Evolutionary conservation across 1,284 basidiomycete genomes (phyloP).

Genomic region (Trichosporon coremiiforme): DNA sequence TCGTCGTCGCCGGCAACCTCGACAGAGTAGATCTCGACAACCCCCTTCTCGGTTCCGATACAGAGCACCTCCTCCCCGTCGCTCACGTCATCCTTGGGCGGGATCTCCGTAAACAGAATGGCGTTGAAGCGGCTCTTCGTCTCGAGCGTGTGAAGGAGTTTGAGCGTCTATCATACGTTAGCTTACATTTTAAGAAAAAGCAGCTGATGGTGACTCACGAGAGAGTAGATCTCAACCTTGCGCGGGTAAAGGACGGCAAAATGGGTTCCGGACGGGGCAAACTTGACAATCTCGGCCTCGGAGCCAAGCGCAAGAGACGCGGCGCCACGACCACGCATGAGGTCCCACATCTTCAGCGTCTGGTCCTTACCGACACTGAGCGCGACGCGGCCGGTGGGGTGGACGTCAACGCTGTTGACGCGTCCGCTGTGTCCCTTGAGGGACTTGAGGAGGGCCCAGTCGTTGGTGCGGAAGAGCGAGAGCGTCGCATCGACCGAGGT

Average conservation of each 20-base stretch:
- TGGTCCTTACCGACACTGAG: constrained; percentile 87
- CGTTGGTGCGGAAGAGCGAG: constrained; percentile 84
- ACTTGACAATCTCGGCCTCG: constrained; percentile 84
- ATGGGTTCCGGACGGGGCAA: constrained; percentile 72
- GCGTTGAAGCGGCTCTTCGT: constrained; percentile 80
- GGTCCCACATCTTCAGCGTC: constrained; percentile 95
- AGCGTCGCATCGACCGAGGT: constrained; percentile 88
- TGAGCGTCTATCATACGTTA: constrained; percentile 64
- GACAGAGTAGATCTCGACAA: constrained; percentile 69
- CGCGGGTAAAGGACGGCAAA: constrained; percentile 77
- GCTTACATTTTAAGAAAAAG: background rate
- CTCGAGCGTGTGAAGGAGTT: constrained; percentile 67
- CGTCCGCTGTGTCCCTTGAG: constrained; percentile 91
- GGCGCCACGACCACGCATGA: constrained; percentile 88
- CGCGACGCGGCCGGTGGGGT: constrained; percentile 88
- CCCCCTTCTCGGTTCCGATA: constrained; percentile 82
- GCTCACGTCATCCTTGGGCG: constrained; percentile 40
- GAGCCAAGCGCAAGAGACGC: constrained; percentile 84
- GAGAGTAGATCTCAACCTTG: constrained; percentile 60
- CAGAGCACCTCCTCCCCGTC: constrained; percentile 64
- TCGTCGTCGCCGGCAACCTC: constrained; percentile 35
- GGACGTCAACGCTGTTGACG: constrained; percentile 85
- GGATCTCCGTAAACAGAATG: constrained; percentile 67
- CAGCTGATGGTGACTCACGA: constrained; percentile 33
- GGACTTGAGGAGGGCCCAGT: constrained; percentile 85